These are phyloP conservation scores for Mortierella sp. DNA, from an alignment of 371 early-diverging fungal species.

Conservation along the genomic window DNA sequence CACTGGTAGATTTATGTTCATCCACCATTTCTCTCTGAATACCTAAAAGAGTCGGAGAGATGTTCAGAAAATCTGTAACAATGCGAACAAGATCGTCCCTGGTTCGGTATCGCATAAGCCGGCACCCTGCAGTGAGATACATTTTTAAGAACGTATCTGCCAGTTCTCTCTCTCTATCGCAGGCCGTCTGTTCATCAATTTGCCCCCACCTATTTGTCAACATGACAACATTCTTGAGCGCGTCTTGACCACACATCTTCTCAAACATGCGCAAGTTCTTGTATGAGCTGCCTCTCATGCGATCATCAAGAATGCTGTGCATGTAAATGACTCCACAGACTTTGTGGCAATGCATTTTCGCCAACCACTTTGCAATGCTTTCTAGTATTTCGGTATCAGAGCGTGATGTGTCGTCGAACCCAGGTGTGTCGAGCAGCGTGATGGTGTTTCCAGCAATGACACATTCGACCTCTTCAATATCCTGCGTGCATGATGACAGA, in stretches of 20 bases:
- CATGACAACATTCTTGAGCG: constrained; percentile 7
- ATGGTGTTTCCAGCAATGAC: not conserved
- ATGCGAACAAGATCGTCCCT: not conserved
- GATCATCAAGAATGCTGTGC: not conserved
- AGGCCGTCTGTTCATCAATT: not conserved
- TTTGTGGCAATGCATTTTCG: not conserved
- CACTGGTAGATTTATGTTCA: not conserved
- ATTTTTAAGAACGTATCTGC: not conserved
- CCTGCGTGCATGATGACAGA: constrained; percentile 6
- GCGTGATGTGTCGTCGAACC: constrained; percentile 1
- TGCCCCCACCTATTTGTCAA: constrained; percentile 4
- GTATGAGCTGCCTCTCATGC: not conserved
- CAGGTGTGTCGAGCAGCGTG: constrained; percentile 5
- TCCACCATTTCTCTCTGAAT: constrained; percentile 12
- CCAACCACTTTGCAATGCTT: not conserved
- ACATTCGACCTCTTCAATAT: not conserved
- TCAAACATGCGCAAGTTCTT: constrained; percentile 8
- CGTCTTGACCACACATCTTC: not conserved
- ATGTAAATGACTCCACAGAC: constrained; percentile 4
- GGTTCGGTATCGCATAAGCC: not conserved
- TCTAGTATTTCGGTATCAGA: not conserved
- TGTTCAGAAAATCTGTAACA: not conserved
- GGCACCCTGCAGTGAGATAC: not conserved
- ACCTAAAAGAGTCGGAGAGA: not conserved
- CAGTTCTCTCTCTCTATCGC: not conserved